phyloP scores from a whole-genome alignment of 108 stramenopile genomes.

The Discostella stelligeroides region DNA sequence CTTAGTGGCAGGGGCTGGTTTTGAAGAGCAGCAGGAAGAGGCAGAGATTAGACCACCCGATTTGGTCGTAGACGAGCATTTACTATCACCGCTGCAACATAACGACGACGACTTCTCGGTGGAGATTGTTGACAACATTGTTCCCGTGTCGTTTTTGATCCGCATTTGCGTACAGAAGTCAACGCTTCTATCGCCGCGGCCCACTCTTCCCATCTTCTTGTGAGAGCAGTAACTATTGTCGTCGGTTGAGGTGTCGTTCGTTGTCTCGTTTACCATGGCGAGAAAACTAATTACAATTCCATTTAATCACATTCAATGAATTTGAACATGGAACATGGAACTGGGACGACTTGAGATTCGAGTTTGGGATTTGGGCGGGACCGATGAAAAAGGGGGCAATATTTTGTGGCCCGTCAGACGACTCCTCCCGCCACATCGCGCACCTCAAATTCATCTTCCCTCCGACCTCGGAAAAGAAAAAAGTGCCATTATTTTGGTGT shows the following conservation, averaged over 20 bases:
- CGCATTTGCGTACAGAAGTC: background rate
- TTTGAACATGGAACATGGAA: too few species aligned
- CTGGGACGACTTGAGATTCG: too few species aligned
- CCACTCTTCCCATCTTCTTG: background rate
- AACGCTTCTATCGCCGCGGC: background rate
- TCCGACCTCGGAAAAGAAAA: too few species aligned
- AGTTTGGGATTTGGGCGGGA: too few species aligned
- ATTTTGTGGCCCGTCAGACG: too few species aligned
- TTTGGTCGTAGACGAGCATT: background rate
- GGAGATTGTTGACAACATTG: background rate
- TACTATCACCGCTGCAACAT: background rate
- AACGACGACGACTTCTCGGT: background rate
- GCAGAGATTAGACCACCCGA: background rate
- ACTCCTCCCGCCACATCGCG: too few species aligned
- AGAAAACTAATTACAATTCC: too few species aligned
- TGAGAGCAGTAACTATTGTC: background rate
- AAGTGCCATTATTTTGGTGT: too few species aligned
- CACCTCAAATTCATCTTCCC: too few species aligned
- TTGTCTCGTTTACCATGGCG: background rate
- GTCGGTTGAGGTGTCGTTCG: background rate
- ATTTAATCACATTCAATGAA: too few species aligned
- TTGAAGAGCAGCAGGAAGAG: background rate
- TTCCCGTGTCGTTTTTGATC: background rate
- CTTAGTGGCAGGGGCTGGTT: background rate
- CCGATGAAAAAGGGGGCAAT: too few species aligned